Conservation (phyloP, 768 basidiomycete genomes). For the Agaricus subrufescens region DNA sequence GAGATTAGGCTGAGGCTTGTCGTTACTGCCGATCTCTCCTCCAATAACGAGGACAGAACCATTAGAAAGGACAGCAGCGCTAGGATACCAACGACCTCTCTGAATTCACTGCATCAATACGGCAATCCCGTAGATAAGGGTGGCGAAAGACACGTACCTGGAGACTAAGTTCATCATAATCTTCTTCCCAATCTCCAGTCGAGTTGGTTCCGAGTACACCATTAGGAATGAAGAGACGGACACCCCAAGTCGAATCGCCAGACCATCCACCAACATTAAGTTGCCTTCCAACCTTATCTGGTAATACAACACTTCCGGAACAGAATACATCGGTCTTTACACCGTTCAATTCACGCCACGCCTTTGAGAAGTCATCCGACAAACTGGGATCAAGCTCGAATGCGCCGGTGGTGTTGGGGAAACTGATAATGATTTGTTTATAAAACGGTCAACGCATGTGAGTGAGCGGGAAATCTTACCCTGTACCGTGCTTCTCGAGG, state of each 20-base stretch:
- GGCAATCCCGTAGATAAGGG: not conserved
- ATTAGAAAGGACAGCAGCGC: slow-evolving; percentile 64
- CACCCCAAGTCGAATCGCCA: slow-evolving; percentile 62
- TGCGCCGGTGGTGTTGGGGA: slow-evolving; percentile 65
- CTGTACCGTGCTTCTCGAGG: slow-evolving; percentile 70
- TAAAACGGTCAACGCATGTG: not conserved
- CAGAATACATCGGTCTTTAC: slow-evolving; percentile 79
- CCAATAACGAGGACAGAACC: slow-evolving; percentile 72
- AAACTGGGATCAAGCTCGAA: slow-evolving; percentile 72
- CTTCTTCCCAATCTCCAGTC: slow-evolving; percentile 80
- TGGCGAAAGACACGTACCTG: slow-evolving; percentile 39
- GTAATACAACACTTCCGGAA: slow-evolving; percentile 66
- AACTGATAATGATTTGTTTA: slow-evolving; percentile 23
- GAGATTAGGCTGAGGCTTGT: slow-evolving; percentile 56
- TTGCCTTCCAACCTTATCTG: slow-evolving; percentile 65
- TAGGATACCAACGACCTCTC: slow-evolving; percentile 71
- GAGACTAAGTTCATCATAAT: slow-evolving; percentile 47
- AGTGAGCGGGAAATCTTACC: slow-evolving; percentile 24
- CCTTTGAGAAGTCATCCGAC: slow-evolving; percentile 38
- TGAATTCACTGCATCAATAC: slow-evolving; percentile 17
- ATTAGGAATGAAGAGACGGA: slow-evolving; percentile 69
- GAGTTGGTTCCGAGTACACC: slow-evolving; percentile 64
- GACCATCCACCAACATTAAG: slow-evolving; percentile 73
- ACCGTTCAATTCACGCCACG: slow-evolving; percentile 72
- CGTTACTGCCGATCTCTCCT: slow-evolving; percentile 72